phyloP scores from a whole-genome alignment of 208 protist genomes.

The Naegleria lovaniensis region DNA sequence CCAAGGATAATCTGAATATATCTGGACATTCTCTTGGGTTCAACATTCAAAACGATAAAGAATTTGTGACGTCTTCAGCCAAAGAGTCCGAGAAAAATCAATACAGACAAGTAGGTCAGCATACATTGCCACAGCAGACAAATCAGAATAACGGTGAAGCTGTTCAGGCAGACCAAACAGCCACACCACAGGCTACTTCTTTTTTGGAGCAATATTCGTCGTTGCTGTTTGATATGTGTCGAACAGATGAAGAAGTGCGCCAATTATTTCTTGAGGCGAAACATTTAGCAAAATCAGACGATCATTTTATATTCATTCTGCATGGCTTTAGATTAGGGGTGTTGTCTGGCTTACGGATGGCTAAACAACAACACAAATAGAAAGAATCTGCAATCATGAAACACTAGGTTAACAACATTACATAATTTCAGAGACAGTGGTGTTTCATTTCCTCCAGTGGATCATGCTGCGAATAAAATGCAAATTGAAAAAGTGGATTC shows the following conservation, averaged over 20 bases:
- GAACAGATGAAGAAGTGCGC: background rate
- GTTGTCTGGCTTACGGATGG: background rate
- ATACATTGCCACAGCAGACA: background rate
- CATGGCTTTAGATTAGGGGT: background rate
- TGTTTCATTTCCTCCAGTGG: no score
- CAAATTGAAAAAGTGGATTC: no score
- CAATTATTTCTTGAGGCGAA: background rate
- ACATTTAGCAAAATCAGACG: background rate
- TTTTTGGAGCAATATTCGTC: background rate
- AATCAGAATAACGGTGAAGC: background rate
- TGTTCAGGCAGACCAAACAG: no score
- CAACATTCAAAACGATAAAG: background rate
- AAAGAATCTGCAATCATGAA: no score
- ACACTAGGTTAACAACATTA: no score
- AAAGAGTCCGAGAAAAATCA: no score
- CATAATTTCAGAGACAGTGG: no score
- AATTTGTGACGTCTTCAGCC: background rate
- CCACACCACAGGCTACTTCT: background rate
- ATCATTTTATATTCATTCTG: background rate
- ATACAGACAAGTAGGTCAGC: background rate
- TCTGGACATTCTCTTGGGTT: background rate
- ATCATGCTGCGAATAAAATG: no score
- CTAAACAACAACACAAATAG: no score
- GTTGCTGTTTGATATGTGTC: background rate
- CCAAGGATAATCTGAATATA: background rate